Evolutionary conservation across 768 basidiomycete species (phyloP).

Genomic region (Termitomyces sp.): DNA sequence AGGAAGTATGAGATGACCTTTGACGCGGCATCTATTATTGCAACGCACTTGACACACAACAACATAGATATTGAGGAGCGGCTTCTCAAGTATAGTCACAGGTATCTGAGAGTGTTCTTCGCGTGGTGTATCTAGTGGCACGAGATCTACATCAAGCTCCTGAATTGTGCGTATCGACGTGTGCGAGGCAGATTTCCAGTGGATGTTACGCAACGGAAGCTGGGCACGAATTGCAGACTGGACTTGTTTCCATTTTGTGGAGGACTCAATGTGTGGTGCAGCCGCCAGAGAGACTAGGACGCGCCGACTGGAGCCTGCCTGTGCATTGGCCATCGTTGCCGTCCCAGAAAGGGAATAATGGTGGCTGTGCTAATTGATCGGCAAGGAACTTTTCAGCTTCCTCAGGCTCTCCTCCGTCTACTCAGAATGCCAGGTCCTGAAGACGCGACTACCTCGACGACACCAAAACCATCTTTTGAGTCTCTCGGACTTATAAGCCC

Average conservation of each 20-base stretch:
- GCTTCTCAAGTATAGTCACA: conserved; percentile 75
- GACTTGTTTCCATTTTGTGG: conserved; percentile 71
- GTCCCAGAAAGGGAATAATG: conserved; percentile 7
- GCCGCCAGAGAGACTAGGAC: conserved; percentile 68
- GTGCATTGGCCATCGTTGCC: conserved; percentile 12
- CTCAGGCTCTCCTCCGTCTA: neutral
- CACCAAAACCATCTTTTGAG: conserved; percentile 52
- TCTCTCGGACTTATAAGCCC: conserved; percentile 86
- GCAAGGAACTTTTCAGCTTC: conserved; percentile 11
- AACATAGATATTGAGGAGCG: conserved; percentile 82
- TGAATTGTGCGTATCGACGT: conserved; percentile 82
- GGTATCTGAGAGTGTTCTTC: conserved; percentile 76
- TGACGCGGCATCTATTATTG: neutral
- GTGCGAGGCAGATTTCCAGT: conserved; percentile 80
- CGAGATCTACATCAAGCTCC: conserved; percentile 73
- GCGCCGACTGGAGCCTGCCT: conserved; percentile 28
- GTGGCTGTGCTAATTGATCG: conserved; percentile 20
- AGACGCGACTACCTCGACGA: conserved; percentile 44
- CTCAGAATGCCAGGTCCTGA: conserved; percentile 58
- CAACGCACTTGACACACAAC: conserved; percentile 78
- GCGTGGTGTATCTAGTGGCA: conserved; percentile 58
- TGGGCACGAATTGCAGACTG: conserved; percentile 59
- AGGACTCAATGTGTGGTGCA: conserved; percentile 55
- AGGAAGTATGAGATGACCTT: conserved; percentile 7
- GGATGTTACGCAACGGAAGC: conserved; percentile 81